Evolutionary conservation across 495 filamentous ascomycete genomes (phyloP).

Genomic region (Oidiodendron maius): DNA sequence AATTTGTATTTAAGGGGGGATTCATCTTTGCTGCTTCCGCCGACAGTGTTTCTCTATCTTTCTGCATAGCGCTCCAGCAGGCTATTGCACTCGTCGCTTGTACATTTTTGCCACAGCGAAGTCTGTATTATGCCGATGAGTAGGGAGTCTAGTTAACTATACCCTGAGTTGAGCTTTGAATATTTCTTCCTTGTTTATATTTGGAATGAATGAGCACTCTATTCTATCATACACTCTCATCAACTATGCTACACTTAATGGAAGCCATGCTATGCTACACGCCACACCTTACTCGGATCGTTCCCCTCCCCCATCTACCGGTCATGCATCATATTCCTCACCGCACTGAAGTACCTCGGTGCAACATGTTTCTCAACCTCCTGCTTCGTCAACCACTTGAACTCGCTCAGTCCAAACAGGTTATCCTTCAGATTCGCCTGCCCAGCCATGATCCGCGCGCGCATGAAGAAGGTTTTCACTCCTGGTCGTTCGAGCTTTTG

Average conservation of each 20-base stretch:
- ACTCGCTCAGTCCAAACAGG: slow-evolving; percentile 67
- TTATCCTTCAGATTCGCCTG: slow-evolving; percentile 77
- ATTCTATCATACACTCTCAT: not conserved
- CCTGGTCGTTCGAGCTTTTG: slow-evolving; percentile 36
- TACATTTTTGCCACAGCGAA: no score
- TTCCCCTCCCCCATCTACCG: slow-evolving; percentile 8
- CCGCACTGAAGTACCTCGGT: slow-evolving; percentile 59
- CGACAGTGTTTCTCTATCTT: no score
- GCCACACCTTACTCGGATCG: not conserved
- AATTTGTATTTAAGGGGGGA: no score
- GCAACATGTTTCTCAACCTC: slow-evolving; percentile 65
- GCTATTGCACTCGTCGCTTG: no score
- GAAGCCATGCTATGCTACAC: not conserved
- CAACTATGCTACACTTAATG: not conserved
- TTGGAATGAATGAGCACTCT: no score
- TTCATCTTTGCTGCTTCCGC: no score
- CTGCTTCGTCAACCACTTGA: slow-evolving; percentile 86
- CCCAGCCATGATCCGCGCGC: slow-evolving; percentile 92
- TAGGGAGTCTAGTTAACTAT: no score
- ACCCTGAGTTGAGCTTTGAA: no score
- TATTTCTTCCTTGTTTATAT: no score
- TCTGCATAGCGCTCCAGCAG: no score
- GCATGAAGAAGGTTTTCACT: slow-evolving; percentile 92
- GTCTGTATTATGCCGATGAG: no score
- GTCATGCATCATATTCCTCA: slow-evolving; percentile 72